Evolutionary conservation across 768 basidiomycete species (phyloP).

Genomic region (Lanmaoa rubissima): DNA sequence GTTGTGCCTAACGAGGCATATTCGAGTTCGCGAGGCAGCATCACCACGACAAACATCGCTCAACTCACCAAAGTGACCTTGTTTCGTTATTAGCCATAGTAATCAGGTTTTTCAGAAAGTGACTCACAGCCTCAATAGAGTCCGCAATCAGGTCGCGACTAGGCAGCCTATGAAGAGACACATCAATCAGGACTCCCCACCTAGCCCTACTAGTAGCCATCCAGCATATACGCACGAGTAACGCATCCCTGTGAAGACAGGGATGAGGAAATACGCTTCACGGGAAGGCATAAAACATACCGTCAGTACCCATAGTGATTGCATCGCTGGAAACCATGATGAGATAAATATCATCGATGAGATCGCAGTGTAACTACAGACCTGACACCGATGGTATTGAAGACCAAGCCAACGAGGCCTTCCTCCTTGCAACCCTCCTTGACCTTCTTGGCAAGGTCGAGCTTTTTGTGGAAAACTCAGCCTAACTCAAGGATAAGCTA

Average conservation of each 20-base stretch:
- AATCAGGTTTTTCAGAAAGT: neutral
- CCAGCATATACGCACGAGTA: conserved; percentile 60
- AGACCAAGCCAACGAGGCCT: conserved; percentile 76
- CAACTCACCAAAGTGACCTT: conserved; percentile 56
- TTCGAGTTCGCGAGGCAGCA: neutral
- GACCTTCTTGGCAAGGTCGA: conserved; percentile 74
- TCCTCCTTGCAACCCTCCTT: conserved; percentile 83
- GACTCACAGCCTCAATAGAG: conserved; percentile 74
- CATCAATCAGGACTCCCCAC: neutral
- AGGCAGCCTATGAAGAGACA: conserved; percentile 53
- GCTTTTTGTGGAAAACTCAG: conserved; percentile 40
- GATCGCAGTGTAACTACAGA: conserved; percentile 26
- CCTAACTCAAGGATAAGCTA: neutral
- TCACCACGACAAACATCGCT: neutral
- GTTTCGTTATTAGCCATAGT: conserved; percentile 7
- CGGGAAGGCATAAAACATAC: conserved; percentile 38
- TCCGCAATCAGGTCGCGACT: conserved; percentile 89
- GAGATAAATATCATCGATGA: neutral
- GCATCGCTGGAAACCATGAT: conserved; percentile 54
- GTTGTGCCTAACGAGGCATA: neutral
- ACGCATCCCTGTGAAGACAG: conserved; percentile 62
- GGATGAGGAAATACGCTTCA: neutral
- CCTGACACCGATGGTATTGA: conserved; percentile 87
- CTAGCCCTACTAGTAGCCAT: neutral
- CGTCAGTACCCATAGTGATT: conserved; percentile 88